A percentile compares a stretch with the other conserved stretches of the same genome.
Evolutionary conservation across 306 rosid genomes (phyloP).

Genomic region (Trichosanthes truncata): DNA sequence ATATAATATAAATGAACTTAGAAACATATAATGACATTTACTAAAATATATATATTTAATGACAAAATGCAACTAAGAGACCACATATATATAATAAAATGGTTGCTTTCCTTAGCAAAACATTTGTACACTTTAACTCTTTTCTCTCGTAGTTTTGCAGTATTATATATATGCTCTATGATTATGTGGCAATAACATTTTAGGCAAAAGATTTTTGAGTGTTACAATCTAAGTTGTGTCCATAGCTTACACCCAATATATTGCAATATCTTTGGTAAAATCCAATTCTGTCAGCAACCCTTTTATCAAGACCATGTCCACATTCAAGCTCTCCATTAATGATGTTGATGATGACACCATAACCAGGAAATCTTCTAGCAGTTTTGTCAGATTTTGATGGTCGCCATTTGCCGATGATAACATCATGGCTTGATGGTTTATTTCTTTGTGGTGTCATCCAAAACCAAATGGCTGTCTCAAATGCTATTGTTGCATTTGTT

Average conservation of each 20-base stretch:
- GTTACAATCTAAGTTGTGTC: neutral
- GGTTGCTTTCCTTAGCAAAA: too few species aligned
- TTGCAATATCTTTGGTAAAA: neutral
- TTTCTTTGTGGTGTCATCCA: constrained; percentile 60
- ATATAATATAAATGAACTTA: too few species aligned
- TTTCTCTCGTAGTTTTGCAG: too few species aligned
- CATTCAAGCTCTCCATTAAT: constrained; percentile 10
- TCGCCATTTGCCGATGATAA: constrained; percentile 23
- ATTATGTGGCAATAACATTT: too few species aligned
- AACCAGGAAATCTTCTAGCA: constrained; percentile 11
- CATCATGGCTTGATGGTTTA: constrained; percentile 33
- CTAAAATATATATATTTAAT: too few species aligned
- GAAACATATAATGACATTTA: too few species aligned
- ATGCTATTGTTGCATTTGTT: constrained; percentile 30
- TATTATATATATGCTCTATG: too few species aligned
- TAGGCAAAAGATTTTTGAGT: neutral
- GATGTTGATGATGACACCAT: constrained; percentile 24
- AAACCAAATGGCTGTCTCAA: constrained; percentile 60
- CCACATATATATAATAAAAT: too few species aligned
- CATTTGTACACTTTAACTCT: too few species aligned
- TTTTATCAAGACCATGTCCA: too few species aligned
- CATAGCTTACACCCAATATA: neutral
- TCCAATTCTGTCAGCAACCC: neutral
- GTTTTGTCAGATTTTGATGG: constrained; percentile 29
- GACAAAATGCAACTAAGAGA: too few species aligned